Percentiles rank a stretch among this genome's conserved stretches.
Evolutionary conservation across 2,329 filamentous ascomycete species (phyloP).

Genomic region (Ophiocordyceps camponoti-floridani): DNA sequence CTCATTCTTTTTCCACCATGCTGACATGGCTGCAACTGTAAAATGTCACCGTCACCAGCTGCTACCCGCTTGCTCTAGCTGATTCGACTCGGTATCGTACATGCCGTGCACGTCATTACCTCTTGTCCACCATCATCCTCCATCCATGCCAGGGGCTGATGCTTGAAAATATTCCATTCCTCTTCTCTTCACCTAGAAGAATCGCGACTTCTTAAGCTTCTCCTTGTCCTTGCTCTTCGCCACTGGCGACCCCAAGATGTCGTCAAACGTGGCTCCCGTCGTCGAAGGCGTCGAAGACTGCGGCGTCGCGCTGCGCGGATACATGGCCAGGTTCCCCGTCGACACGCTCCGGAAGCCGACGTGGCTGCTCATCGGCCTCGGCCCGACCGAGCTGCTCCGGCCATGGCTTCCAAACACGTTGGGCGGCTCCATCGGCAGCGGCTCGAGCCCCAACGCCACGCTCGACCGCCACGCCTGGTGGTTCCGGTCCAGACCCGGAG

Average conservation of each 20-base stretch:
- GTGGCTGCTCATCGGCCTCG: slow-evolving; percentile 14
- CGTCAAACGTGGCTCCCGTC: slow-evolving; percentile 27
- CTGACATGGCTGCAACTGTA: no score
- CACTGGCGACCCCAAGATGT: slow-evolving; percentile 24
- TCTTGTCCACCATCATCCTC: not conserved
- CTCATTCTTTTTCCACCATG: no score
- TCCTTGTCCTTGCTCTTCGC: slow-evolving; percentile 14
- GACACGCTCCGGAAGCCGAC: slow-evolving; percentile 16
- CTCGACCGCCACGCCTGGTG: slow-evolving; percentile 21
- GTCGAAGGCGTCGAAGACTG: slow-evolving; percentile 7
- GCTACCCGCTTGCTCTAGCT: no score
- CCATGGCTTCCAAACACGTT: slow-evolving; percentile 10
- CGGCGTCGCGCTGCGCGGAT: slow-evolving; percentile 7
- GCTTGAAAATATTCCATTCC: not conserved
- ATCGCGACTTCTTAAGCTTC: slow-evolving; percentile 18
- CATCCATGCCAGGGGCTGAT: not conserved
- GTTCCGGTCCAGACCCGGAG: slow-evolving; percentile 15
- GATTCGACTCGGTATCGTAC: no score
- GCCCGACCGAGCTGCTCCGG: slow-evolving; percentile 18
- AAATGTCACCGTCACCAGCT: no score
- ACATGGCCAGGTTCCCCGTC: slow-evolving; percentile 15
- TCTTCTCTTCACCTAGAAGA: slow-evolving; percentile 12
- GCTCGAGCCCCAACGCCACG: slow-evolving; percentile 24
- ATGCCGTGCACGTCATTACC: no score
- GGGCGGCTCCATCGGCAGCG: slow-evolving; percentile 19